Evolutionary conservation across 169 alveolate species (phyloP).

Genomic region (Plasmodium adleri): DNA sequence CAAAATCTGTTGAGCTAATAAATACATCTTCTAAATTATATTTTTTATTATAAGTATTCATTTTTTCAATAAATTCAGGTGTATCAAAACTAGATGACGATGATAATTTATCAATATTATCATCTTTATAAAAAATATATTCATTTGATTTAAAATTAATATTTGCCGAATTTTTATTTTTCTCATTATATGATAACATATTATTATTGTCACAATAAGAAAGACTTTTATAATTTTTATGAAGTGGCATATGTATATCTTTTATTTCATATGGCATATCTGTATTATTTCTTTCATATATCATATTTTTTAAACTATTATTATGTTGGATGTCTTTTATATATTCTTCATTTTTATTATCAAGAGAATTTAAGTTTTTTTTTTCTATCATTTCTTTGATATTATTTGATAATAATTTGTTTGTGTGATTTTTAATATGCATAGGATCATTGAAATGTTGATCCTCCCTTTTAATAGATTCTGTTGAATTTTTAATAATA

Average conservation of each 20-base stretch:
- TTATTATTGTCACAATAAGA: neutral
- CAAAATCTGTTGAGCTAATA: constrained; percentile 81
- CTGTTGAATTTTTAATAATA: constrained; percentile 23
- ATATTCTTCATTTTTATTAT: neutral
- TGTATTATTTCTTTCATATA: neutral
- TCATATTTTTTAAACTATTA: neutral
- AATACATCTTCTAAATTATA: constrained; percentile 81
- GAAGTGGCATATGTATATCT: too few species aligned
- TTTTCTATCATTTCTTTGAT: neutral
- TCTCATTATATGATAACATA: neutral
- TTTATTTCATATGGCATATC: neutral
- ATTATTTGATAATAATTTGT: neutral
- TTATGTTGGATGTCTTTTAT: neutral
- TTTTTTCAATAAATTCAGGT: neutral
- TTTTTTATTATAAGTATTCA: constrained; percentile 5
- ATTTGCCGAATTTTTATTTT: neutral
- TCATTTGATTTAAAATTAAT: too few species aligned
- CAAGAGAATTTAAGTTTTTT: too few species aligned
- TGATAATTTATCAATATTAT: neutral
- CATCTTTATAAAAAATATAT: neutral
- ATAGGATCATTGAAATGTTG: neutral
- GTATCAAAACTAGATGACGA: neutral
- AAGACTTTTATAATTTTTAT: too few species aligned
- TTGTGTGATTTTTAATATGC: neutral
- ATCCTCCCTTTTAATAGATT: neutral